Base-by-base conservation (phyloP, 306 rosid genomes). In the Hippophae gyantsensis region DNA sequence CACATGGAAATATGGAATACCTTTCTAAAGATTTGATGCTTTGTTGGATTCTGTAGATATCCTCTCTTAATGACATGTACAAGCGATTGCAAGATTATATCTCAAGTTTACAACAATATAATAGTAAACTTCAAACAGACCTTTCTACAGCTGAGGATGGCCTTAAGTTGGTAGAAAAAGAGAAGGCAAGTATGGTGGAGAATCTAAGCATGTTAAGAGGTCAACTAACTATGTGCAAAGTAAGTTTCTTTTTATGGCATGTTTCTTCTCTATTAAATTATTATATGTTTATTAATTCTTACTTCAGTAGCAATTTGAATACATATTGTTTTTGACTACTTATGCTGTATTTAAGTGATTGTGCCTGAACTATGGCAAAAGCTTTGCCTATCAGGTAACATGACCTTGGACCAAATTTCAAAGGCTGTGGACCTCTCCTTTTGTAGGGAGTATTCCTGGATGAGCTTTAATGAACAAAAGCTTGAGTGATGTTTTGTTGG, bases 41-140 rank as follows among this genome's bases (percentile, higher is more conserved):
- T 60, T 13, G 46, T 43, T 64, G 62, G 62, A 69, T 70, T 78
- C 48, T 72, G 82, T 81, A 92, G 97, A 86, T 88, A 78, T 42
- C 80, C 10, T 86, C 99, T 9, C 94, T 92, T 56, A 92, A 89
- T 69, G 99, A 92, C 43, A 92, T 92, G 99, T 88, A 92, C 72
- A 92, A 86, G 81, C 82, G 86, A 51, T 72, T 88, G 61, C 97
- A 92, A 73, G 99, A 92, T 47, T 92, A 92, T 78, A 88, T 88
- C 69, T 82, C 99, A 38, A 88, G 96, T 69, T 80, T 88, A 63
- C 99, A 92, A 56, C 94, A 88, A 51, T 92, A 92, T 72, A 92
- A 92, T 63, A 93, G 94, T 62, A 92, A 92, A 63, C 97, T 92
- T 68, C 99, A 92, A 50, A 76, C 86, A 1, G 99, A 92, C 76